Base-by-base conservation (phyloP, 2,329 filamentous ascomycete genomes). In the Sporothrix humicola region DNA sequence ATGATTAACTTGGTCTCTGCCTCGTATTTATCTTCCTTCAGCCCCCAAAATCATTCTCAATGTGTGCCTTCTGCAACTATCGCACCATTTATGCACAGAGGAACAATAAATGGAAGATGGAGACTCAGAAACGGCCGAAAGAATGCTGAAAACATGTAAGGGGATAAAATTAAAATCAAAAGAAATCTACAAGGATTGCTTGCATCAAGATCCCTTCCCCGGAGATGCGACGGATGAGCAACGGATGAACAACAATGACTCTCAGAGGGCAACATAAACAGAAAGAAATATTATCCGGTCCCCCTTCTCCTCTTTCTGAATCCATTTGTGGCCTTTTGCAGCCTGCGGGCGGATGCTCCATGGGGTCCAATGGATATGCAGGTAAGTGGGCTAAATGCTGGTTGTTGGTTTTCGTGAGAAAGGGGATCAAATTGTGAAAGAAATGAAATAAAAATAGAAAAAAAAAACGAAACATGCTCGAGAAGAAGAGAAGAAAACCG, bases 201-300 rank as follows among this genome's bases (percentile, higher is more conserved):
- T 37, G 31, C 31, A 37, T 37, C 31, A 37, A 44, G 17, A 44
- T 7, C 20, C 44, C 20, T 6, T 66, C 37, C 8, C 44, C n/a
- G 63, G 31, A 58, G 12, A 58, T 44, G 50, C n/a, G 7, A 52
- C 50, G 50, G 50, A 52, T 52, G 50, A 37, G 26, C 42, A 37
- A 26, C 26, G 68, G 9, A 56, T 8, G 15, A 44, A 56, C 48
- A 10, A n/a, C 63, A 48, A 42, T 9, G 17, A 56, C n/a, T 63
- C 4, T 17, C 31, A 17, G 7, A 26, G 5, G 37, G 0, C 17
- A 48, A n/a, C 12, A 17, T 26, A 10, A 20, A 1, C 15, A 20
- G 15, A 58, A 46, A 56, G 23, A 23, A 44, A 70, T 10, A 37
- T 70, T 52, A 70, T 37, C 50, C 58, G 68, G 10, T 58, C 31